phyloP scores from a whole-genome alignment of 345 rosid genomes.

The Camelina hispida region DNA sequence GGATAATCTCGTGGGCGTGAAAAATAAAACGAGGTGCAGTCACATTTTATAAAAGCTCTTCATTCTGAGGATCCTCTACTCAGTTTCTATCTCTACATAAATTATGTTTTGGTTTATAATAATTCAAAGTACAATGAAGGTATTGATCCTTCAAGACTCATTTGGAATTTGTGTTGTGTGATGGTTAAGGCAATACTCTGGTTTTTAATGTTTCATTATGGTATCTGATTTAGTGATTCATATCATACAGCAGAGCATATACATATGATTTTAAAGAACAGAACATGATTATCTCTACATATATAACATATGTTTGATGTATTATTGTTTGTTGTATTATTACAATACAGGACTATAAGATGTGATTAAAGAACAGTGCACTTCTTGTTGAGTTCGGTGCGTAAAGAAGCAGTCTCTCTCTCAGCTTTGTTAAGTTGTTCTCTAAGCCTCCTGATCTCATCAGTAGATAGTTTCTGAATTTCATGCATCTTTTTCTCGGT shows the following conservation, averaged over 20 bases:
- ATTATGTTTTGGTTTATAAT: slow-evolving; percentile 21
- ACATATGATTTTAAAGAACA: slow-evolving; percentile 17
- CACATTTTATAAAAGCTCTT: slow-evolving; percentile 24
- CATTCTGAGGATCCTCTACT: slow-evolving; percentile 10
- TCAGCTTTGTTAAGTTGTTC: slow-evolving; percentile 43
- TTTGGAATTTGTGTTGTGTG: slow-evolving; percentile 27
- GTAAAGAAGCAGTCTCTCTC: slow-evolving; percentile 33
- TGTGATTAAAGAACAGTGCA: slow-evolving; percentile 27
- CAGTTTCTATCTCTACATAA: slow-evolving; percentile 1
- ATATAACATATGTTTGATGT: background rate
- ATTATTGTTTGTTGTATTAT: no score
- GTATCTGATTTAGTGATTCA: slow-evolving; percentile 17
- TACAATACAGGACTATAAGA: background rate
- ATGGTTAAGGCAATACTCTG: slow-evolving; percentile 17
- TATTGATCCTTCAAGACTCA: slow-evolving; percentile 41
- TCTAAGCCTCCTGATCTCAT: slow-evolving; percentile 42
- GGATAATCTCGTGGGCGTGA: slow-evolving; percentile 48
- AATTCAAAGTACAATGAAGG: slow-evolving; percentile 35
- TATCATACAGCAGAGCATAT: slow-evolving; percentile 2
- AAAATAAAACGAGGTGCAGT: background rate
- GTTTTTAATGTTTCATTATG: slow-evolving; percentile 9
- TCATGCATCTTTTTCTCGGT: slow-evolving; percentile 32
- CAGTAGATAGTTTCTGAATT: slow-evolving; percentile 35
- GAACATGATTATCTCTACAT: background rate
- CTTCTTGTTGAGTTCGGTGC: slow-evolving; percentile 7